A percentile compares a stretch with the other conserved stretches of the same genome.
These are phyloP conservation scores for Hyparrhenia diplandra DNA, from an alignment of 176 grass and related monocot genomes.

Conservation along the genomic window DNA sequence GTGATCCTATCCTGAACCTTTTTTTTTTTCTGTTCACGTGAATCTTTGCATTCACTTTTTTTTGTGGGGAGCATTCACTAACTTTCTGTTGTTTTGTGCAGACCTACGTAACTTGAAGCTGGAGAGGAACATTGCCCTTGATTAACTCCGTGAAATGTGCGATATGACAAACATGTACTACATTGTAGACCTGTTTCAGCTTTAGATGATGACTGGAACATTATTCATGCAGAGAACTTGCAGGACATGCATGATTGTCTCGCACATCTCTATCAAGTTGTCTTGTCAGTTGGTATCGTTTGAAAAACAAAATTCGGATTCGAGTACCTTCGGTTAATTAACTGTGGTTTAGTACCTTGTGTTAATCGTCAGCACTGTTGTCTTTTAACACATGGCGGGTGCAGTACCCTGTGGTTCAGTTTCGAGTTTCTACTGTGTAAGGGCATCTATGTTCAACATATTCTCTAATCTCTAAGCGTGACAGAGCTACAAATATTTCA, in stretches of 20 bases:
- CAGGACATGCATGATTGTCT: not conserved
- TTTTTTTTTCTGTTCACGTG: not conserved
- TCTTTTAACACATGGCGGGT: too few species aligned
- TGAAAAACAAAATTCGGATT: not conserved
- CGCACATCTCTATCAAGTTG: not conserved
- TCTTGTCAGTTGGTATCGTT: not conserved
- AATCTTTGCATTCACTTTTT: not conserved
- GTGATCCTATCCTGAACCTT: not conserved
- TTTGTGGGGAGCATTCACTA: too few species aligned
- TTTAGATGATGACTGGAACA: not conserved
- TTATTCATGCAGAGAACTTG: not conserved
- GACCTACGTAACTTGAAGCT: conserved; percentile 13
- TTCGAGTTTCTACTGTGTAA: too few species aligned
- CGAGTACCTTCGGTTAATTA: too few species aligned
- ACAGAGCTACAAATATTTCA: too few species aligned
- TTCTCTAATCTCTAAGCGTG: too few species aligned
- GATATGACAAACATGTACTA: not conserved
- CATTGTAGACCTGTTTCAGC: not conserved
- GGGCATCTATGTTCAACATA: too few species aligned
- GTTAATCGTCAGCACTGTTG: too few species aligned
- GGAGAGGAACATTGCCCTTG: not conserved
- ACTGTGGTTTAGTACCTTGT: too few species aligned
- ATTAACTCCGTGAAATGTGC: not conserved
- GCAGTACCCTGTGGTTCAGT: too few species aligned
- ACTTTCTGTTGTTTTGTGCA: not conserved